A percentile compares a stretch with the other conserved stretches of the same genome.
Conservation (phyloP, 768 basidiomycete genomes). For the Phlegmacium glaucopus region DNA sequence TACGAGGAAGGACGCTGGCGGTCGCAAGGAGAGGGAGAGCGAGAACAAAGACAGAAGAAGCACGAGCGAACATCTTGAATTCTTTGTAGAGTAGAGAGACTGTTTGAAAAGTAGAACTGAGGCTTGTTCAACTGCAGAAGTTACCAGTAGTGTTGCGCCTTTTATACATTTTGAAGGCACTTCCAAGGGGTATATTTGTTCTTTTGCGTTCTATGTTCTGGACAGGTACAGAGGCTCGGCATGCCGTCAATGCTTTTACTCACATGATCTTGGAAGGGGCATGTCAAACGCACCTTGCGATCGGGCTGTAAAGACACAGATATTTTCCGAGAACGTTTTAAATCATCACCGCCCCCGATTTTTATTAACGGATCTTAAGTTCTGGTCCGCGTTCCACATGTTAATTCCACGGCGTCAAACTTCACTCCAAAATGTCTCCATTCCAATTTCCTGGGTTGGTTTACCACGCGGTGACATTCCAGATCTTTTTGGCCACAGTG, state of each 20-base stretch:
- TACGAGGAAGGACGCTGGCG: slow-evolving; percentile 17
- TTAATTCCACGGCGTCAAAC: not conserved
- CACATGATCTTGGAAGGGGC: no score
- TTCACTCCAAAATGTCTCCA: no score
- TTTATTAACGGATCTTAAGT: not conserved
- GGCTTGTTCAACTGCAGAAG: slow-evolving; percentile 17
- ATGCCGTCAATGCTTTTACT: no score
- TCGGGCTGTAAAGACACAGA: no score
- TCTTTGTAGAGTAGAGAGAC: slow-evolving; percentile 1
- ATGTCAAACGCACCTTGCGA: no score
- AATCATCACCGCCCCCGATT: not conserved
- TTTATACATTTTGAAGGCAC: slow-evolving; percentile 14
- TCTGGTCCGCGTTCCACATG: not conserved
- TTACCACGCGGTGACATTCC: no score
- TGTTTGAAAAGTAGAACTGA: slow-evolving; percentile 11
- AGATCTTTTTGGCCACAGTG: no score
- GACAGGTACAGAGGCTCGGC: not conserved
- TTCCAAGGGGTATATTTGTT: not conserved
- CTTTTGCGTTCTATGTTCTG: not conserved
- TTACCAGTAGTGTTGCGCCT: not conserved
- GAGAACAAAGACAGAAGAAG: slow-evolving; percentile 13
- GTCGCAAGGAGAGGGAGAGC: slow-evolving; percentile 21
- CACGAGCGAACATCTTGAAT: slow-evolving; percentile 19
- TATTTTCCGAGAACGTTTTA: not conserved
- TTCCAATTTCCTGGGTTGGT: not conserved